Base-by-base conservation (phyloP, 2,329 filamentous ascomycete genomes). In the Cryoendolithus antarcticus region DNA sequence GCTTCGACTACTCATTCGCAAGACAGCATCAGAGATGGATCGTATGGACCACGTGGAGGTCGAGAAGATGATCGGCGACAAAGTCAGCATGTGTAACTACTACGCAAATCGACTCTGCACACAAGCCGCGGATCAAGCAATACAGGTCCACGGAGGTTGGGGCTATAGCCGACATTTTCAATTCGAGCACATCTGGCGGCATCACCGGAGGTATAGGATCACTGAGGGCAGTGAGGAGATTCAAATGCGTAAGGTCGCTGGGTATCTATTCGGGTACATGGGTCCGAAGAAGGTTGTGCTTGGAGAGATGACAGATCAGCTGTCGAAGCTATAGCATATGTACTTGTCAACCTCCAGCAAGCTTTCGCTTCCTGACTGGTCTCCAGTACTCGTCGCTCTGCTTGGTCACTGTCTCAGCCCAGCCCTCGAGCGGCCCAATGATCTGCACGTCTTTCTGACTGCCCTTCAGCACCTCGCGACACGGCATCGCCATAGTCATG, bases 81-180 rank as follows among this genome's bases (percentile, higher is more conserved):
- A 76, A 51, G 73, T 79, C 24, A 69, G 65, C 39, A 78, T 79
- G 75, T 79, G 75, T 57, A 79, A 78, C 50, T 79, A 76, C 53
- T 79, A 71, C 64, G 74, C 72, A 1, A 78, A 78, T 49, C 59
- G 75, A 29, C 55, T 79, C 30, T 75, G 70, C 38, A 74, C 69
- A 8, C 64, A 78, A 51, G 72, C 74, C 2, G 75, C 75, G 2
- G 75, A 80, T 51, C 62, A 69, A 24, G 75, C 75, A 2, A 79
- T 79, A 21, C 75, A 79, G 61, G 69, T 76, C 8, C 68, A 74
- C 49, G 75, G 75, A 5, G 73, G 72, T 0, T 70, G 72, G 49
- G 73, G 74, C 1, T 77, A 77, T 51, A 71, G 66, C 31, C 59
- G 73, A 30, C 70, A 75, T 43, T 66, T 67, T 44, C 72, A 72